A percentile compares a stretch with the other conserved stretches of the same genome.
Evolutionary conservation across 305 asterid genomes (phyloP).

Genomic region (Fraxinus sp.): DNA sequence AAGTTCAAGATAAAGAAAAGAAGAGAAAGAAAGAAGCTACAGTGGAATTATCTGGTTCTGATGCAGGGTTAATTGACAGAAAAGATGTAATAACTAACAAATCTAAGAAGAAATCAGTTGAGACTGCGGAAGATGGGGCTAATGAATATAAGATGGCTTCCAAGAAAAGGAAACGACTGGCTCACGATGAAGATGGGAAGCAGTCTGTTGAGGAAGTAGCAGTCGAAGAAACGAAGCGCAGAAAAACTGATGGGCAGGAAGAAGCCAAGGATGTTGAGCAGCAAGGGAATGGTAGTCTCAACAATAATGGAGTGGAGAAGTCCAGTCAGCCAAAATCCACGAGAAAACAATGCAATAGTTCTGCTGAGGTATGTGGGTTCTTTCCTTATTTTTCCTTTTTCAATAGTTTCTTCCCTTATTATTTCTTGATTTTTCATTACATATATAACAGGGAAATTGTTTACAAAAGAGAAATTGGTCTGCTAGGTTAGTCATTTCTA

Average conservation of each 20-base stretch:
- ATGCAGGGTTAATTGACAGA: neutral
- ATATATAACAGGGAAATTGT: neutral
- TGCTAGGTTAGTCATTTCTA: neutral
- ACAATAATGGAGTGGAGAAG: constrained; percentile 30
- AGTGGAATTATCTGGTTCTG: neutral
- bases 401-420: neutral
- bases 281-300: constrained; percentile 17
- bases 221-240: constrained; percentile 55
- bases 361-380: constrained; percentile 49
- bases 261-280: constrained; percentile 33
- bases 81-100: neutral
- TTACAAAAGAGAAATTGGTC: neutral
- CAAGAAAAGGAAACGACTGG: constrained; percentile 70
- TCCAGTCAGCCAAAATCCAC: constrained; percentile 44
- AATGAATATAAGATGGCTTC: constrained; percentile 44
- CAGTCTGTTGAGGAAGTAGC: constrained; percentile 38
- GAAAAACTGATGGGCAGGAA: constrained; percentile 46
- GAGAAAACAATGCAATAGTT: constrained; percentile 40
- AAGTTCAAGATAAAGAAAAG: constrained; percentile 21
- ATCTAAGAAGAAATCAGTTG: constrained; percentile 20
- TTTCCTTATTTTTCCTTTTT: neutral
- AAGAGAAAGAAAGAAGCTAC: constrained; percentile 22
- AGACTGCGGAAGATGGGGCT: constrained; percentile 38
- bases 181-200: constrained; percentile 47
- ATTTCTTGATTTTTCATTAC: neutral